Base-by-base conservation (phyloP, 805 yeast genomes). In the Candida ovalis region DNA sequence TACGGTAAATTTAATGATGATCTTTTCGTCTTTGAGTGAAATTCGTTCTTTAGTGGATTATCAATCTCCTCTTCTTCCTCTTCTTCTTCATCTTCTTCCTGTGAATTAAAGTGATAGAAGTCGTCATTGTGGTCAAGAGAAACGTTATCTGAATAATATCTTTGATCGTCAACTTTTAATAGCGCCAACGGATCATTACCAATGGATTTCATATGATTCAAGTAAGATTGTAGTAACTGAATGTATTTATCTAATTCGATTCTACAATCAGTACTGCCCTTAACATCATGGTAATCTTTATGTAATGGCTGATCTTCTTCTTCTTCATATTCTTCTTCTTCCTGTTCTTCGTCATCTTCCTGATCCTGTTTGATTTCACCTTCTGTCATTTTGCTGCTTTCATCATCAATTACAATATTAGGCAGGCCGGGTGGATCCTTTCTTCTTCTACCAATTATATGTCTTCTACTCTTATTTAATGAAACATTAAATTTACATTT, bases 401-500 rank as follows among this genome's bases (percentile, higher is more conserved):
- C 42, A 33, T 42, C 46, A 28, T 42, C 25, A 13, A 25, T 30
- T 1, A 35, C 24, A 23, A 35, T 35, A 5, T 18, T 18, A 13
- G 38, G 38, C 21, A 35, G 17, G 8, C 17, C 33, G n/a, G 13
- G 15, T 22, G 21, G 19, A 30, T 3, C 18, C 18, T 13, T 18
- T n/a, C n/a, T 18, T 2, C 17, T 19, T 24, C 18, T 23, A 15
- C 4, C 17, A 30, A 30, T 30, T 27, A 27, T 12, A 8, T 21
- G 8, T 38, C 35, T 35, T 27, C 35, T 18, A 15, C 40, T 23
- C 13, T 42, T 44, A 10, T 38, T 46, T 8, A 45, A 24, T 3
- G 56, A 43, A 13, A 61, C 30, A 5, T 47, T 45, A 33, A 64
- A 64, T 18, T 53, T 53, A 40, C 62, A 52, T 37, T 44, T 52